phyloP scores from a whole-genome alignment of 257 asterid species.

The Rhazya stricta region DNA sequence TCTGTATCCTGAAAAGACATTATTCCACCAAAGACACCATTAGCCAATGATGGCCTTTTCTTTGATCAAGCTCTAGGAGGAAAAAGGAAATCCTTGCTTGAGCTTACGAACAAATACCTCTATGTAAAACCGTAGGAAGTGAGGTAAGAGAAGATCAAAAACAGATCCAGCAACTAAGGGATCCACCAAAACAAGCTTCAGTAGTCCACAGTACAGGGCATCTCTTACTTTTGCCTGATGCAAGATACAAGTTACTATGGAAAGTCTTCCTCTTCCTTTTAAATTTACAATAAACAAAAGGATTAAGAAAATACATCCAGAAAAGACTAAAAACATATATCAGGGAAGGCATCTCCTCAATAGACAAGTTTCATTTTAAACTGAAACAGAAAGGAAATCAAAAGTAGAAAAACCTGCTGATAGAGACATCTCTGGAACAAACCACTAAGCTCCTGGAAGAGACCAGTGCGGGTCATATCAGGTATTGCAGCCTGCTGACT shows the following conservation, averaged over 20 bases:
- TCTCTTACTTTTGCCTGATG: slow-evolving; percentile 66
- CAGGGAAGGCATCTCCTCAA: background rate
- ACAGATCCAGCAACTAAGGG: slow-evolving; percentile 50
- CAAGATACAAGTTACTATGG: slow-evolving; percentile 8
- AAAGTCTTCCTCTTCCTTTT: background rate
- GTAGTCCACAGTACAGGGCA: slow-evolving; percentile 58
- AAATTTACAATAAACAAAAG: background rate
- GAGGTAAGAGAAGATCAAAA: slow-evolving; percentile 66
- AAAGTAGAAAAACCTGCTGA: slow-evolving; percentile 60
- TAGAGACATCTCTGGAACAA: slow-evolving; percentile 81
- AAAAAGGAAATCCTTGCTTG: slow-evolving; percentile 5
- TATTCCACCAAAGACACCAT: slow-evolving; percentile 3
- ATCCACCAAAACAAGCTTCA: slow-evolving; percentile 78
- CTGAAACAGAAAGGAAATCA: slow-evolving; percentile 9
- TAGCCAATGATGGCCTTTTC: background rate
- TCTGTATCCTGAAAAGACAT: slow-evolving; percentile 53
- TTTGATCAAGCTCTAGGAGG: background rate
- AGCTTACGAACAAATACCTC: slow-evolving; percentile 43
- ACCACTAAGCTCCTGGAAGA: slow-evolving; percentile 79
- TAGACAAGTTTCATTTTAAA: background rate
- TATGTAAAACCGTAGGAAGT: slow-evolving; percentile 63
- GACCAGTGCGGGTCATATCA: slow-evolving; percentile 37
- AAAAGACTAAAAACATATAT: background rate
- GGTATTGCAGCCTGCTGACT: slow-evolving; percentile 72
- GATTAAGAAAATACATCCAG: background rate